A percentile compares a stretch with the other conserved stretches of the same genome.
Conservation (phyloP, 2,329 filamentous ascomycete species). For the Scopulariopsis brevicaulis region DNA sequence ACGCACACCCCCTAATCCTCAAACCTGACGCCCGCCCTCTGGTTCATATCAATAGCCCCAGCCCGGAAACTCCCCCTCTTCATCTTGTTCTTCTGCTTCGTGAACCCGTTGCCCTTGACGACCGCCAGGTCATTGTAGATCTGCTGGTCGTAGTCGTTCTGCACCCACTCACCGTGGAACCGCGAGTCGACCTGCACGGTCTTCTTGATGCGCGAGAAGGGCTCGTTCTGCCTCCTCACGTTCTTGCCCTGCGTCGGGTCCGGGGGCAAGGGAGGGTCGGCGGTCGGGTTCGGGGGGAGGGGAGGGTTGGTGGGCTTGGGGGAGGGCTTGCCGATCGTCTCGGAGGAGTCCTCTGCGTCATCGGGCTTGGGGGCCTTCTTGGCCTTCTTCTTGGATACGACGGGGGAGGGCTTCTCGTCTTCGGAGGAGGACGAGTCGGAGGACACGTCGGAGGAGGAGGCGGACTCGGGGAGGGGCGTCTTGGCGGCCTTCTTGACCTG, state of each 20-base stretch:
- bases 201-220: conserved; percentile 67
- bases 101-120: conserved; percentile 93
- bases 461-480: conserved; percentile 30
- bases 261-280: conserved; percentile 40
- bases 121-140: conserved; percentile 83
- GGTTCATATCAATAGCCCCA: conserved; percentile 71
- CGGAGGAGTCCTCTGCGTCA: conserved; percentile 31
- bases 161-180: conserved; percentile 71
- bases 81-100: conserved; percentile 99
- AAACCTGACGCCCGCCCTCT: conserved; percentile 86
- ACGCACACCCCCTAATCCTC: conserved; percentile 51
- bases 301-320: conserved; percentile 17
- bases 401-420: conserved; percentile 11
- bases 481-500: conserved; percentile 21
- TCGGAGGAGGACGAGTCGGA: conserved; percentile 14
- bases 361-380: conserved; percentile 19
- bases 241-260: conserved; percentile 31
- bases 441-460: conserved; percentile 18
- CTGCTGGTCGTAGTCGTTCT: conserved; percentile 79
- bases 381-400: conserved; percentile 12
- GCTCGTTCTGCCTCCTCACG: conserved; percentile 48
- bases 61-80: conserved; percentile 85
- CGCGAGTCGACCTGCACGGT: conserved; percentile 56
- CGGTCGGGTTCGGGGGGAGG: conserved; percentile 14
- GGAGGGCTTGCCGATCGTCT: conserved; percentile 37